Conservation (phyloP, 495 filamentous ascomycete genomes). For the Aspergillus biplanus region DNA sequence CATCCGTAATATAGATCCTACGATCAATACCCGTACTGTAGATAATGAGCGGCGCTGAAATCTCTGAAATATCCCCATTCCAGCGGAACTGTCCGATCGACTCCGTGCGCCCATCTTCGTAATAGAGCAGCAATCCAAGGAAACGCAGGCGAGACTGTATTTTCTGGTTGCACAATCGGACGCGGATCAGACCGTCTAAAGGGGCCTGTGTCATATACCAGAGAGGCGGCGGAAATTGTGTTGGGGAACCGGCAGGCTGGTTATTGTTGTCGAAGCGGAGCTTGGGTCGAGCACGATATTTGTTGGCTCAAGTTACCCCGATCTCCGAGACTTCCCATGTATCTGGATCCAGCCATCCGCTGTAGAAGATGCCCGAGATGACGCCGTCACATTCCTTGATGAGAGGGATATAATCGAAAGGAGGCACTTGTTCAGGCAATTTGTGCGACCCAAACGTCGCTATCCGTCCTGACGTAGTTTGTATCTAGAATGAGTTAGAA, state of each 20-base stretch:
- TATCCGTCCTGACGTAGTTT: constrained; percentile 2
- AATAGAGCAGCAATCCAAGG: constrained; percentile 7
- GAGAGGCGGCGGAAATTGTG: background rate
- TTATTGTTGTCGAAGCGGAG: background rate
- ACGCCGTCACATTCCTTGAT: background rate
- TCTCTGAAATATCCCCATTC: background rate
- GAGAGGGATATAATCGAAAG: background rate
- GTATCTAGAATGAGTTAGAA: background rate
- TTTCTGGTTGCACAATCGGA: constrained; percentile 6
- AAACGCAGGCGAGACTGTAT: background rate
- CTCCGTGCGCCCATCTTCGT: background rate
- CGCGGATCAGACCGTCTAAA: background rate
- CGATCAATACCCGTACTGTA: background rate
- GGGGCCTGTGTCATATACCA: constrained; percentile 12
- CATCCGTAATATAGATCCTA: background rate
- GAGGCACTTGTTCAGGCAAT: background rate
- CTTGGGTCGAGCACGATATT: background rate
- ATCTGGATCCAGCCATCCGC: constrained; percentile 2
- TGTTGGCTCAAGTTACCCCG: constrained; percentile 7
- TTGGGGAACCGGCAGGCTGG: background rate
- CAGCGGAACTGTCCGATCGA: background rate
- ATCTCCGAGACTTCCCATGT: background rate
- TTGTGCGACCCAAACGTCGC: constrained; percentile 6
- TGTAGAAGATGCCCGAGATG: constrained; percentile 12
- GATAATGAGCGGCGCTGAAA: background rate